Evolutionary conservation across 176 grass and related monocot genomes (phyloP).

Genomic region (Miscanthus lutarioriparius): DNA sequence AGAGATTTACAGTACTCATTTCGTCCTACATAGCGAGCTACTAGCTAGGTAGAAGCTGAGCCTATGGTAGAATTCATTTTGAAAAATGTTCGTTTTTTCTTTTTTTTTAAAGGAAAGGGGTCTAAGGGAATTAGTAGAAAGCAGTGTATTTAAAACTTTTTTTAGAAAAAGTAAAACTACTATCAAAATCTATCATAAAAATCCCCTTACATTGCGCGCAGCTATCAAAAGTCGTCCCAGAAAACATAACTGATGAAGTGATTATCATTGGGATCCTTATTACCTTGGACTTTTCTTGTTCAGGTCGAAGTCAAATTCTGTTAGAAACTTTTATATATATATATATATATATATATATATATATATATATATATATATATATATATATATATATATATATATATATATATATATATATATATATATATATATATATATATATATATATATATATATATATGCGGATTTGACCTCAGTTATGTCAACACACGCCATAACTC

Average conservation of each 20-base stretch:
- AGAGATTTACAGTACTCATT: no score
- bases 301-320: not conserved
- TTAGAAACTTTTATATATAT: not conserved
- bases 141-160: not conserved
- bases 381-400: not conserved
- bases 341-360: not conserved
- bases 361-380: not conserved
- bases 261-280: not conserved
- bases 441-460: not conserved
- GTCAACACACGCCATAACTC: slow-evolving; percentile 25
- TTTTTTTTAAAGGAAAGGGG: not conserved
- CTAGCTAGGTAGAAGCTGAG: not conserved
- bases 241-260: not conserved
- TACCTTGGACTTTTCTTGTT: not conserved
- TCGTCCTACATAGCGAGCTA: no score
- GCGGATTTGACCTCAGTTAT: slow-evolving; percentile 17
- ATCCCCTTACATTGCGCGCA: not conserved
- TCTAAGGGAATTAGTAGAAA: not conserved
- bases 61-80: not conserved
- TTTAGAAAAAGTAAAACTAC: not conserved
- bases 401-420: not conserved
- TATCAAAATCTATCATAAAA: not conserved
- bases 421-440: not conserved
- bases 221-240: not conserved
- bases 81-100: not conserved